Evolutionary conservation across 805 yeast species (phyloP).

Genomic region (Ogataea kodamae): DNA sequence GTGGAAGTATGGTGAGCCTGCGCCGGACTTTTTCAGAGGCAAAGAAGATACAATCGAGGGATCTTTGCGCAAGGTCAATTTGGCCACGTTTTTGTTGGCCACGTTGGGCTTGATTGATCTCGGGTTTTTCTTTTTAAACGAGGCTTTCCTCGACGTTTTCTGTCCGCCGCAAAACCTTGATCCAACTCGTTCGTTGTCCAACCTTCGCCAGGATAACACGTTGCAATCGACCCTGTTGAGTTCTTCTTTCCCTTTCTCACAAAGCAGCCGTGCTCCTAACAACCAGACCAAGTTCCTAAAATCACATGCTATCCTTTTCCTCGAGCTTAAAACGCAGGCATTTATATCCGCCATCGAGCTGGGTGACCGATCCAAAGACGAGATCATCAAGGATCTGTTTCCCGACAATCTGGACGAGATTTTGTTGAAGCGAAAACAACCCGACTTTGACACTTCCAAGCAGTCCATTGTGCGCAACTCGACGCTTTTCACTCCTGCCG

Average conservation of each 20-base stretch:
- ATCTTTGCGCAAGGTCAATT: slow-evolving; percentile 76
- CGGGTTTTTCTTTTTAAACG: slow-evolving; percentile 84
- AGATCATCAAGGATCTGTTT: slow-evolving; percentile 70
- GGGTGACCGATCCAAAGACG: slow-evolving; percentile 56
- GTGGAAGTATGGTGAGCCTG: slow-evolving; percentile 60
- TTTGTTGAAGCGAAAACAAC: slow-evolving; percentile 38
- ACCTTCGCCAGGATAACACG: slow-evolving; percentile 22
- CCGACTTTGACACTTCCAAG: slow-evolving; percentile 24
- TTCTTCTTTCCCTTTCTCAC: slow-evolving; percentile 9
- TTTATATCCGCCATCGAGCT: slow-evolving; percentile 82
- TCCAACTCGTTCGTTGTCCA: slow-evolving; percentile 37
- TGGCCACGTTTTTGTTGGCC: slow-evolving; percentile 86
- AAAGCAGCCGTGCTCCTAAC: slow-evolving; percentile 17
- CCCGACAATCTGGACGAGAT: slow-evolving; percentile 60
- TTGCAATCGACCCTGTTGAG: slow-evolving; percentile 17
- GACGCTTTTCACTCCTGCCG: slow-evolving; percentile 61
- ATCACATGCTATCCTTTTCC: slow-evolving; percentile 71
- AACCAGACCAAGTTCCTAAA: slow-evolving; percentile 51
- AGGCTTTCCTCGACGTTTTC: slow-evolving; percentile 79
- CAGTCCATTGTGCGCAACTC: slow-evolving; percentile 28
- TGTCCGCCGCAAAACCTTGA: slow-evolving; percentile 68
- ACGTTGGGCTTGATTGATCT: slow-evolving; percentile 79
- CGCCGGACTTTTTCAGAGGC: slow-evolving; percentile 55
- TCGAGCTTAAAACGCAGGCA: slow-evolving; percentile 94
- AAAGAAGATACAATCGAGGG: slow-evolving; percentile 60